Conservation (phyloP, 331 rosid genomes). For the Malus hybrid region DNA sequence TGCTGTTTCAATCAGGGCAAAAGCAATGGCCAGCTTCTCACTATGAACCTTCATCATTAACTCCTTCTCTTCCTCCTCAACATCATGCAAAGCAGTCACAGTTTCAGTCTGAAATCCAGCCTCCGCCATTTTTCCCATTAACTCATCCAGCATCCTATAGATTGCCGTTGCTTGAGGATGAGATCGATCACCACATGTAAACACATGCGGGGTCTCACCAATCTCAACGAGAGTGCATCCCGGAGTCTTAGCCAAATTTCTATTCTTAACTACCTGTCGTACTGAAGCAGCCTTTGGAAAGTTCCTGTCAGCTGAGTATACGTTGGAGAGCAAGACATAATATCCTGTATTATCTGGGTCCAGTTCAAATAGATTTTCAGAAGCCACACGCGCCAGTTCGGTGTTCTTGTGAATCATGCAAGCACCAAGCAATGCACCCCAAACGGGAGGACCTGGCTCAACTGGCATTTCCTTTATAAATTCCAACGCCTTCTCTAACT, state of each 20-base stretch:
- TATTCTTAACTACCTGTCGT: constrained; percentile 59
- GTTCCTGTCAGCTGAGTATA: constrained; percentile 73
- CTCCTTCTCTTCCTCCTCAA: constrained; percentile 98
- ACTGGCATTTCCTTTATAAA: constrained; percentile 70
- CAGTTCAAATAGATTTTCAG: constrained; percentile 68
- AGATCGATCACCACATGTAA: constrained; percentile 70
- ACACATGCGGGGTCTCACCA: constrained; percentile 59
- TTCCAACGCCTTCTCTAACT: constrained; percentile 64
- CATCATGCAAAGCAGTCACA: constrained; percentile 76
- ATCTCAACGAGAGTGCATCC: constrained; percentile 94
- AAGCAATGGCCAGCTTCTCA: constrained; percentile 90
- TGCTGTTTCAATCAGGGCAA: constrained; percentile 70
- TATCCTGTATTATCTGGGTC: constrained; percentile 77
- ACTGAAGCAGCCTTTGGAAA: constrained; percentile 91
- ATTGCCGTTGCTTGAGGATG: constrained; percentile 70
- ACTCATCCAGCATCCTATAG: constrained; percentile 76
- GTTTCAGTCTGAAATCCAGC: constrained; percentile 76
- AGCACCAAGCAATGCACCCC: constrained; percentile 94
- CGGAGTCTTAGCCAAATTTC: constrained; percentile 75
- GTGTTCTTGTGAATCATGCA: constrained; percentile 84
- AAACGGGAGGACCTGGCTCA: constrained; percentile 77
- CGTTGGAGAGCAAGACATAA: constrained; percentile 78
- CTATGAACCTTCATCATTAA: constrained; percentile 82
- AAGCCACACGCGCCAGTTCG: constrained; percentile 62
- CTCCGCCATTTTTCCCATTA: constrained; percentile 74